Conservation (phyloP, 352 stramenopile species). For the Pilasporangium apinafurcum region DNA sequence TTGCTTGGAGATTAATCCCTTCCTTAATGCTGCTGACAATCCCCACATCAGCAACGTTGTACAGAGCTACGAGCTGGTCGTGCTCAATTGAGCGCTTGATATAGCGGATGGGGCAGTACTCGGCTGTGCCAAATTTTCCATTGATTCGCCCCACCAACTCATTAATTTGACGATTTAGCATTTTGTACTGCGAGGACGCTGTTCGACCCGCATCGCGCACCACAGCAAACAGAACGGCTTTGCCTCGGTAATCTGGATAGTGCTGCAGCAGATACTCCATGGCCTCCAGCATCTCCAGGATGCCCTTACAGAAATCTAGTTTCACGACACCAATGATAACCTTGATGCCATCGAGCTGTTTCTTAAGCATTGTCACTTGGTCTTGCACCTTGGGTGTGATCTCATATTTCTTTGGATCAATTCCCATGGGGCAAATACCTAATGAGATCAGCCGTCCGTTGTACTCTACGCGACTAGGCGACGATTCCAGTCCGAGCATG, state of each 20-base stretch:
- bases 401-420: slow-evolving; percentile 80
- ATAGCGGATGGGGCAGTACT: slow-evolving; percentile 87
- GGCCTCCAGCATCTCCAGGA: slow-evolving; percentile 86
- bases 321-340: slow-evolving; percentile 77
- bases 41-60: slow-evolving; percentile 84
- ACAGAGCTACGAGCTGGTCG: slow-evolving; percentile 86
- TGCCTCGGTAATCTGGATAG: slow-evolving; percentile 90
- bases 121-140: slow-evolving; percentile 77
- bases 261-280: slow-evolving; percentile 86
- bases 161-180: slow-evolving; percentile 85
- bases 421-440: slow-evolving; percentile 88
- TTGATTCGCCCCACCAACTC: slow-evolving; percentile 88
- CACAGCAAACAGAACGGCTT: slow-evolving; percentile 93
- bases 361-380: slow-evolving; percentile 40
- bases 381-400: slow-evolving; percentile 44
- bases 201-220: slow-evolving; percentile 69
- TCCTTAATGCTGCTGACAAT: slow-evolving; percentile 88
- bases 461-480: slow-evolving; percentile 82
- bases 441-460: slow-evolving; percentile 83
- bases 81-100: slow-evolving; percentile 83
- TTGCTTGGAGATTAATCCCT: slow-evolving; percentile 88
- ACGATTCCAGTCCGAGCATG: slow-evolving; percentile 83
- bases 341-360: slow-evolving; percentile 63
- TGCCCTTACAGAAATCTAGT: slow-evolving; percentile 81
- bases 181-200: slow-evolving; percentile 66